Percentiles rank a stretch among this genome's conserved stretches.
Conservation (phyloP, 495 filamentous ascomycete genomes). For the Aspergillus bridgeri region DNA sequence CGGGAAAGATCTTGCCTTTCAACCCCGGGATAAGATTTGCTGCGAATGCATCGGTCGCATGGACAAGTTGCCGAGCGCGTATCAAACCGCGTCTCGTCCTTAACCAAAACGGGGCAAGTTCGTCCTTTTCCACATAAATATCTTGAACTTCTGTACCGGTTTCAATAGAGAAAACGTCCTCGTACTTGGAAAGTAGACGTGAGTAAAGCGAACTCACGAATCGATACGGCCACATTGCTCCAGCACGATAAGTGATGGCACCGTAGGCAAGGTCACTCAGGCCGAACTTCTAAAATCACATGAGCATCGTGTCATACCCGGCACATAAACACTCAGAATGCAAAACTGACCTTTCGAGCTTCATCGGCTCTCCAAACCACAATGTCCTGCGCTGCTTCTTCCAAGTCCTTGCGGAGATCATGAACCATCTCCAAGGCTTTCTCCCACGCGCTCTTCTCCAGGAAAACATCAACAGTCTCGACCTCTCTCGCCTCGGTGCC, state of each 20-base stretch:
- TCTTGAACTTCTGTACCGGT: conserved; percentile 26
- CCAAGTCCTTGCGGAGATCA: conserved; percentile 30
- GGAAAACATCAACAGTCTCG: conserved; percentile 35
- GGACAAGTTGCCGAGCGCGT: conserved; percentile 39
- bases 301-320: background rate
- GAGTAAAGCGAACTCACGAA: conserved; percentile 40
- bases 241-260: conserved; percentile 34
- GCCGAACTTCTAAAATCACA: conserved; percentile 7
- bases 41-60: conserved; percentile 48
- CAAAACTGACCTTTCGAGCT: conserved; percentile 24
- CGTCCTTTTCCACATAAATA: background rate
- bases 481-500: conserved; percentile 28
- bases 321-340: background rate
- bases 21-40: conserved; percentile 45
- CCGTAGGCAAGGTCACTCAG: conserved; percentile 14
- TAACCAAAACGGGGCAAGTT: conserved; percentile 24
- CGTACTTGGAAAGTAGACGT: conserved; percentile 24
- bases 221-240: conserved; percentile 42
- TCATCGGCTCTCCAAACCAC: conserved; percentile 21
- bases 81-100: conserved; percentile 34
- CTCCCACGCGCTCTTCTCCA: conserved; percentile 31
- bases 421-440: conserved; percentile 29
- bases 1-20: conserved; percentile 39
- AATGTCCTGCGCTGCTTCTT: conserved; percentile 25
- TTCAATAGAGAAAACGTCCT: conserved; percentile 31